Evolutionary conservation across 2,329 filamentous ascomycete genomes (phyloP).

Genomic region (Herpotrichia juniperi): DNA sequence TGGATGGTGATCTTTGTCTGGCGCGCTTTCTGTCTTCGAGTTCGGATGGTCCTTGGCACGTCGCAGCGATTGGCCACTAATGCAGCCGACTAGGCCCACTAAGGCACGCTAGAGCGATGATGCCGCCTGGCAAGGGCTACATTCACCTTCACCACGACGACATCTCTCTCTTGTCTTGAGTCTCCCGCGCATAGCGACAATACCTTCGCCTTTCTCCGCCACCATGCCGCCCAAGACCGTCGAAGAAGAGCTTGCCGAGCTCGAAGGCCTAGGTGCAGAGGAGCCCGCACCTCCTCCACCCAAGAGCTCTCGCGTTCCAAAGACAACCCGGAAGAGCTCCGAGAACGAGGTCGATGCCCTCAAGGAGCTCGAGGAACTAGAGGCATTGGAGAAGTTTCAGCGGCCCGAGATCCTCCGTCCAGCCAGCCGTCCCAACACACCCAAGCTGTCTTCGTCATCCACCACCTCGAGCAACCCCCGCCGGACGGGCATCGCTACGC

Average conservation of each 20-base stretch:
- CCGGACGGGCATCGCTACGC: slow-evolving; percentile 39
- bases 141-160: neutral
- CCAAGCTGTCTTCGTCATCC: slow-evolving; percentile 63
- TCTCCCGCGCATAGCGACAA: neutral
- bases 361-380: slow-evolving; percentile 84
- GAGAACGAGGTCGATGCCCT: slow-evolving; percentile 72
- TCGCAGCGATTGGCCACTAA: neutral
- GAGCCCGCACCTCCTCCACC: slow-evolving; percentile 37
- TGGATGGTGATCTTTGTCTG: slow-evolving; percentile 44
- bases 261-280: slow-evolving; percentile 40
- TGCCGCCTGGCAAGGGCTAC: slow-evolving; percentile 9
- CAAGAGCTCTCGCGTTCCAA: slow-evolving; percentile 50
- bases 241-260: slow-evolving; percentile 56
- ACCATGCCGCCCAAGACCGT: slow-evolving; percentile 48
- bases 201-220: neutral
- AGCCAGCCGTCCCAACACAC: slow-evolving; percentile 78
- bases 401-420: slow-evolving; percentile 62
- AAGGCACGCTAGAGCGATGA: neutral
- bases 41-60: slow-evolving; percentile 25
- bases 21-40: slow-evolving; percentile 10
- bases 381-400: slow-evolving; percentile 54
- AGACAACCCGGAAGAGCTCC: slow-evolving; percentile 51
- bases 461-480: slow-evolving; percentile 49
- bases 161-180: neutral
- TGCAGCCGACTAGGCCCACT: too few relatives aligned